Evolutionary conservation across 495 filamentous ascomycete species (phyloP), one percentile per base, ranked within the genome.

Genomic region (Geopyxis carbonaria): DNA sequence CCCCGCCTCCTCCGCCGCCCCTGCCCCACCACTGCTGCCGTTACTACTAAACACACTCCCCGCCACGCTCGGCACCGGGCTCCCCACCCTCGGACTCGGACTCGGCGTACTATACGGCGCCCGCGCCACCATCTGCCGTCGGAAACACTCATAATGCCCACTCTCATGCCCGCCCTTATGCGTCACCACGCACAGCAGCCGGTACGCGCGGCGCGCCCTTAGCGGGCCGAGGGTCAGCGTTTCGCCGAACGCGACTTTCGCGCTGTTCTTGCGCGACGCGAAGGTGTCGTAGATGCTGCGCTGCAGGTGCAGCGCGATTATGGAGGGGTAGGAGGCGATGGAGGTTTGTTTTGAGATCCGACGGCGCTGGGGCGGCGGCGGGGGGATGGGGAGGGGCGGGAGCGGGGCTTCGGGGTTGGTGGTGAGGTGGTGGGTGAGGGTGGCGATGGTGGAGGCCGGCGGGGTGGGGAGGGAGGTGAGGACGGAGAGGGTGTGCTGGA

Each of bases 131-230:
- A 75, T 73, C 57, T 94, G 92, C n/a, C 89, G 71, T 21, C 89
- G 70, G 60, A 95, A 95, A 1, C 85, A 82, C 56, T 99, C 89
- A 59, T 99, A 99, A 56, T 99, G 89, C 1, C 89, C 89, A 43
- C 82, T 92, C 48, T 93, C 75, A 59, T 99, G 89, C 43, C 79
- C 91, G 14, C 89, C 89, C 53, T 92, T 93, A 54, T 99, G 89
- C 20, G 80, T 89, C 34, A 99, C 78, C 29, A 92, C 74, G 8
- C 77, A 80, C 2, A 91, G 72, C 2, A 99, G 68, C 48, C 76
- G 82, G 64, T 92, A 99, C 46, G 68, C 78, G 40, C 71, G 77
- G 44, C 75, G 75, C 35, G 74, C 70, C 14, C 91, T 60, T 13
- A 95, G 65, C 2, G 83, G 75, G 13, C 89, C 89, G 5, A 99